These are phyloP conservation scores for Colletotrichum abscissum DNA, from an alignment of 2,329 filamentous ascomycete species.

Conservation along the genomic window DNA sequence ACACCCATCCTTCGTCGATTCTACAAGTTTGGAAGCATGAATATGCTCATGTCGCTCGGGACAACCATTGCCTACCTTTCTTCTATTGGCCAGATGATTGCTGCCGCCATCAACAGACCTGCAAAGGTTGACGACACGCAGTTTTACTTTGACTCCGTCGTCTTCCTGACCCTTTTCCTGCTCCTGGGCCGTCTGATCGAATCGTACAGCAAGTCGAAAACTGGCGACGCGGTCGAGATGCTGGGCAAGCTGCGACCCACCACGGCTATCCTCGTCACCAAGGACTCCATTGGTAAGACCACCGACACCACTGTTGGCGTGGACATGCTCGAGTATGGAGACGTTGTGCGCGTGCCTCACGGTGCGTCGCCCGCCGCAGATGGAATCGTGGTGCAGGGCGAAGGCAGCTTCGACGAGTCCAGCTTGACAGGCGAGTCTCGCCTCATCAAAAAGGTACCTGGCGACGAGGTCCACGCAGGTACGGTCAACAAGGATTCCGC, in stretches of 20 bases:
- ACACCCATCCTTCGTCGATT: slow-evolving; percentile 81
- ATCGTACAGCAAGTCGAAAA: slow-evolving; percentile 90
- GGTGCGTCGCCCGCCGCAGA: slow-evolving; percentile 89
- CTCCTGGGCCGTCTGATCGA: slow-evolving; percentile 81
- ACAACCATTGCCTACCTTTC: slow-evolving; percentile 90
- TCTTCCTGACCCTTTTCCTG: slow-evolving; percentile 91
- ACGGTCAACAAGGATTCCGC: slow-evolving; percentile 78
- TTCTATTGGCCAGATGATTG: slow-evolving; percentile 82
- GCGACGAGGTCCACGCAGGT: slow-evolving; percentile 76
- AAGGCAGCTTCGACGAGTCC: slow-evolving; percentile 85
- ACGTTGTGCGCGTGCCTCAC: slow-evolving; percentile 79
- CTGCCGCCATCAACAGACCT: slow-evolving; percentile 56
- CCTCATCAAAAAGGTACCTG: slow-evolving; percentile 70
- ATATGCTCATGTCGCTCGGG: slow-evolving; percentile 89
- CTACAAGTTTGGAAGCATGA: slow-evolving; percentile 97
- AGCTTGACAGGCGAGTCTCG: slow-evolving; percentile 86
- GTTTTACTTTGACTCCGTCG: slow-evolving; percentile 92
- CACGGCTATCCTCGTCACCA: slow-evolving; percentile 76
- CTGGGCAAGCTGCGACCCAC: slow-evolving; percentile 82
- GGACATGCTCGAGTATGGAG: slow-evolving; percentile 80
- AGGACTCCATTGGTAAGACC: slow-evolving; percentile 49
- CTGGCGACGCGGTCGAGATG: slow-evolving; percentile 85
- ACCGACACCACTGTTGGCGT: slow-evolving; percentile 59
- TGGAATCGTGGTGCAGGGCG: slow-evolving; percentile 72
- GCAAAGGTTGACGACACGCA: slow-evolving; percentile 58